Percentiles rank a stretch among this genome's conserved stretches.
phyloP scores from a whole-genome alignment of 2,329 filamentous ascomycete species.

The Fusarium miscanthi region DNA sequence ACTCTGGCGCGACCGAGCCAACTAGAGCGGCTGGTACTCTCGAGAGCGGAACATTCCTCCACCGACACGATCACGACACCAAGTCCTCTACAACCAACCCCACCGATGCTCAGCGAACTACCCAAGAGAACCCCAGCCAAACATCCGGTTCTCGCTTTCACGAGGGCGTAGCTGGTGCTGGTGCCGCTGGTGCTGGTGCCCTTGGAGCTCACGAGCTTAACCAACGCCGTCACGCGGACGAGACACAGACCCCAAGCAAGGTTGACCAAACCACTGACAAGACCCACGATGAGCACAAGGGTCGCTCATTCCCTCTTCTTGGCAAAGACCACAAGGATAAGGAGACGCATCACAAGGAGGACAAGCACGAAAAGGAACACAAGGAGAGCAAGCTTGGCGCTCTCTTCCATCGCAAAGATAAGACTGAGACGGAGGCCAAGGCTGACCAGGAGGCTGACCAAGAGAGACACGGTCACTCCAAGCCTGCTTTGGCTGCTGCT shows the following conservation, averaged over 20 bases:
- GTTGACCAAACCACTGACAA: neutral
- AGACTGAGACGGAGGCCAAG: neutral
- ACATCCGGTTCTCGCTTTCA: slow-evolving; percentile 14
- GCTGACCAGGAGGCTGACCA: neutral
- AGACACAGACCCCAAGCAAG: neutral
- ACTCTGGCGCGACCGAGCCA: neutral
- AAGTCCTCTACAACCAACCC: neutral
- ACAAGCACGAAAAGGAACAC: slow-evolving; percentile 14
- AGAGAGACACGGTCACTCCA: slow-evolving; percentile 15
- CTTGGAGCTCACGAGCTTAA: slow-evolving; percentile 14
- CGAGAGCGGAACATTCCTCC: slow-evolving; percentile 6
- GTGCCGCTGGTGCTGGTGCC: neutral
- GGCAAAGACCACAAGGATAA: slow-evolving; percentile 16
- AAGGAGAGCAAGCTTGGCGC: slow-evolving; percentile 16
- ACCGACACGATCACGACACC: neutral
- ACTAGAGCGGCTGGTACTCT: neutral
- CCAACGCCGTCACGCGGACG: neutral
- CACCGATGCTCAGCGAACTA: neutral
- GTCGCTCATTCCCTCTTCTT: slow-evolving; percentile 27
- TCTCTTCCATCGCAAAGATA: slow-evolving; percentile 29
- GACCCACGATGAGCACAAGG: slow-evolving; percentile 19
- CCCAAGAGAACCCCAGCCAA: neutral
- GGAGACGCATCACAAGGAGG: slow-evolving; percentile 9
- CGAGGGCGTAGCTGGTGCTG: slow-evolving; percentile 11
- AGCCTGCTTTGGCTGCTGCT: slow-evolving; percentile 29